A percentile compares a stretch with the other conserved stretches of the same genome.
These are phyloP conservation scores for Rhodotorula glutinis DNA, from an alignment of 1,284 basidiomycete genomes.

Conservation along the genomic window DNA sequence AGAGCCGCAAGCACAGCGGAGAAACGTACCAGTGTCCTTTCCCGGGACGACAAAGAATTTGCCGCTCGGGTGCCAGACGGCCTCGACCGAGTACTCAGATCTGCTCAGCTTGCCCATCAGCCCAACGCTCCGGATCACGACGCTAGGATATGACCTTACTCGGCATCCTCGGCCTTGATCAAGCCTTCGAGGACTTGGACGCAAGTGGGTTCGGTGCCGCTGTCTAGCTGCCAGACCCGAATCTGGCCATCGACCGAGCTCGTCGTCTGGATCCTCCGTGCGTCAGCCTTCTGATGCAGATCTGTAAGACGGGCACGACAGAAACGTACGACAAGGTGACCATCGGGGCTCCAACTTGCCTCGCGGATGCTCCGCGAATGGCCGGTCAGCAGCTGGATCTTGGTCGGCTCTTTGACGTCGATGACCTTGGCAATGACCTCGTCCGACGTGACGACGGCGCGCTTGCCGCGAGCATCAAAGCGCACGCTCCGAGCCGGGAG, in stretches of 20 bases:
- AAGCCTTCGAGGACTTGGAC: constrained; percentile 75
- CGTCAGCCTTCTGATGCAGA: background rate
- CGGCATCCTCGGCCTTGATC: constrained; percentile 65
- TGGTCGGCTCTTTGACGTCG: constrained; percentile 67
- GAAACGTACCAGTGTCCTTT: constrained; percentile 68
- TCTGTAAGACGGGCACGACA: rapidly evolving
- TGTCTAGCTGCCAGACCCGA: constrained; percentile 74
- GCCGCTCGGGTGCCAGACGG: constrained; percentile 89
- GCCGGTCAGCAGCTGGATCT: constrained; percentile 64
- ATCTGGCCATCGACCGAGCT: constrained; percentile 82
- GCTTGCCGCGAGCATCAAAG: constrained; percentile 70
- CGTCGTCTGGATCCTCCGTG: constrained; percentile 57
- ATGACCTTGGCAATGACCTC: constrained; percentile 79
- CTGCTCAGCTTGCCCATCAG: constrained; percentile 14
- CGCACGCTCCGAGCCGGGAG: constrained; percentile 73
- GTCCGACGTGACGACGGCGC: constrained; percentile 77
- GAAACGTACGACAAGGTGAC: constrained; percentile 64
- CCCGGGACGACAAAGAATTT: constrained; percentile 78
- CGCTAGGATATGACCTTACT: constrained; percentile 54
- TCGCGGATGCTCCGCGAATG: constrained; percentile 32
- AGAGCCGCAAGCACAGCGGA: background rate
- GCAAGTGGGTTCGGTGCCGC: constrained; percentile 57
- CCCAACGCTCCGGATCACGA: too few species aligned
- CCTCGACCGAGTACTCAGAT: constrained; percentile 52
- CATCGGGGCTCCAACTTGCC: constrained; percentile 86